phyloP scores from a whole-genome alignment of 2,329 filamentous ascomycete species.

The Paecilomyces sp. region DNA sequence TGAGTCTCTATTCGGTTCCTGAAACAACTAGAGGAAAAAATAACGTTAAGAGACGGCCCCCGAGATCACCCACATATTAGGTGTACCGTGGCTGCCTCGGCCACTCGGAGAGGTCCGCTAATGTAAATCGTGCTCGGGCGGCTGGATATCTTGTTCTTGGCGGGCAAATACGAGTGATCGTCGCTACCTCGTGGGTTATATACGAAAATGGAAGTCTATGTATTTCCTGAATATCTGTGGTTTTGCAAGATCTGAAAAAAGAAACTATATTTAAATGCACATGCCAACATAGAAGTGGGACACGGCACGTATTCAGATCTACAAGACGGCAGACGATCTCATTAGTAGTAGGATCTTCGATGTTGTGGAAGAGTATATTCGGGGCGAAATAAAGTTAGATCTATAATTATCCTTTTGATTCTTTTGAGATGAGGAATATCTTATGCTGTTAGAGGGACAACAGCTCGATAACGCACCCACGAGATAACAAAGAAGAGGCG shows the following conservation, averaged over 20 bases:
- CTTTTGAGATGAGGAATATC: no score
- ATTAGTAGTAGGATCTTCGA: no score
- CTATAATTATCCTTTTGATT: no score
- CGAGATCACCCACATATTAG: not conserved
- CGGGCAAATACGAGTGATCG: not conserved
- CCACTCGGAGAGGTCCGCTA: not conserved
- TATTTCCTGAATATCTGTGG: no score
- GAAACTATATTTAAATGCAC: no score
- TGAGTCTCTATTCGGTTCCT: not conserved
- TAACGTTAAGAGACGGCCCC: not conserved
- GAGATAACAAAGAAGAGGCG: no score
- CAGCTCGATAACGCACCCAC: no score
- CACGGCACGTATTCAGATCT: not conserved
- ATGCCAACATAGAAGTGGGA: no score
- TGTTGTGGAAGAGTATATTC: no score
- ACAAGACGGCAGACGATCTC: not conserved
- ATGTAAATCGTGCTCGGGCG: not conserved
- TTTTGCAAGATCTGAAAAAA: no score
- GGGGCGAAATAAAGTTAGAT: no score
- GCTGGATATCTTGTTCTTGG: not conserved
- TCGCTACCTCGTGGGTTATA: not conserved
- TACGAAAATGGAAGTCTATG: not conserved
- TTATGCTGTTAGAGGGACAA: no score
- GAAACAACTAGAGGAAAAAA: not conserved
- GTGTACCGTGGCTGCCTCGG: not conserved